phyloP scores from a whole-genome alignment of 2,329 filamentous ascomycete species.

The Dactylellina drechsleri region DNA sequence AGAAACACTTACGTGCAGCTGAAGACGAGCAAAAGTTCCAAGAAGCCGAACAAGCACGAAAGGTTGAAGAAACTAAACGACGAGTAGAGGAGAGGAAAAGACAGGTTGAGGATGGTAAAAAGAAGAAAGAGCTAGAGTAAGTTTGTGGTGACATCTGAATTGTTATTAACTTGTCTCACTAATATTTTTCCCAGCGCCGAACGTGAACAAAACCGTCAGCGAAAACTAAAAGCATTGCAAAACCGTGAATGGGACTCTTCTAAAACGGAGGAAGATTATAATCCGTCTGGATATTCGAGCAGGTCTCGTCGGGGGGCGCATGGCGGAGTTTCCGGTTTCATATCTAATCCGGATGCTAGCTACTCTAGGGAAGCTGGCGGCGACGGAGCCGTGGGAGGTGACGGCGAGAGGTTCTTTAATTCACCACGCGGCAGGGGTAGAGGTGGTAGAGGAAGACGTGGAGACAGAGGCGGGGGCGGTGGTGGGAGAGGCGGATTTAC shows the following conservation, averaged over 20 bases:
- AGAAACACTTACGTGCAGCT: conserved; percentile 58
- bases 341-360: conserved; percentile 39
- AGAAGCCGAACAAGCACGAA: conserved; percentile 69
- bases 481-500: conserved; percentile 57
- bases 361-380: conserved; percentile 28
- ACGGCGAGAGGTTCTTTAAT: conserved; percentile 22
- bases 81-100: conserved; percentile 69
- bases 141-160: conserved; percentile 55
- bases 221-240: conserved; percentile 71
- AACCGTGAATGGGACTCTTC: conserved; percentile 70
- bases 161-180: background rate
- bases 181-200: conserved; percentile 64
- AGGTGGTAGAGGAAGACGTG: conserved; percentile 58
- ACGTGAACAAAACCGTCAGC: conserved; percentile 70
- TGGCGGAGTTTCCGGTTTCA: conserved; percentile 54
- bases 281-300: conserved; percentile 55
- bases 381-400: conserved; percentile 13
- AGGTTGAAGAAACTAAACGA: conserved; percentile 69
- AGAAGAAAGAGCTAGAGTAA: conserved; percentile 66
- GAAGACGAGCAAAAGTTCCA: conserved; percentile 68
- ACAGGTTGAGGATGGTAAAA: conserved; percentile 67
- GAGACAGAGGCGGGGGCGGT: conserved; percentile 54
- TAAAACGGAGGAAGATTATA: conserved; percentile 63
- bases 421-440: conserved; percentile 26
- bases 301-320: conserved; percentile 56